A percentile compares a stretch with the other conserved stretches of the same genome.
Evolutionary conservation across 169 alveolate species (phyloP).

Genomic region (Ichthyophthirius multifiliis): DNA sequence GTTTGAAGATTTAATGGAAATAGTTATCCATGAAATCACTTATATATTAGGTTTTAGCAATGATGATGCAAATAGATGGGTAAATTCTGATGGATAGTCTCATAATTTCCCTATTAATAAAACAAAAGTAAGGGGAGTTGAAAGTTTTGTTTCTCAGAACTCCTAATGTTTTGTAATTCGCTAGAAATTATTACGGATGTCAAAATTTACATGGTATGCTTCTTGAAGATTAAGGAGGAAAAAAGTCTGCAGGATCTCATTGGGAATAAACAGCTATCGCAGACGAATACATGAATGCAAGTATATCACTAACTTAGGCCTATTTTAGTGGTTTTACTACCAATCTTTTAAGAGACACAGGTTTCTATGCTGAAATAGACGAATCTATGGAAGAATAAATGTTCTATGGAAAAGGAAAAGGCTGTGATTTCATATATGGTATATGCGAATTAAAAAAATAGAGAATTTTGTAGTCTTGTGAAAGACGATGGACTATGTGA

Average conservation of each 20-base stretch:
- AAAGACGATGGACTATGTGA: background rate
- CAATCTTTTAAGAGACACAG: background rate
- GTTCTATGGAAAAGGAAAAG: background rate
- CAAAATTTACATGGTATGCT: constrained; percentile 35
- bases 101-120: background rate
- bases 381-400: background rate
- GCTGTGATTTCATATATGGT: background rate
- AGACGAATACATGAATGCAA: constrained; percentile 57
- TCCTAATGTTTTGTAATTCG: constrained; percentile 35
- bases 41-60: constrained; percentile 4
- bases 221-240: constrained; percentile 54
- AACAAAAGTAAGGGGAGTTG: background rate
- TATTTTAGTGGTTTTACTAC: background rate
- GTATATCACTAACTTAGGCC: background rate
- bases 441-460: background rate
- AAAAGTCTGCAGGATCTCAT: constrained; percentile 58
- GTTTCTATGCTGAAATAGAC: background rate
- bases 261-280: constrained; percentile 47
- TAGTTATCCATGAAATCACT: background rate
- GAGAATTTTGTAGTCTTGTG: background rate
- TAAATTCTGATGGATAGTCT: background rate
- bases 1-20: background rate
- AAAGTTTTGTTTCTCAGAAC: constrained; percentile 3
- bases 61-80: background rate
- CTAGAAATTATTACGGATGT: constrained; percentile 47